Evolutionary conservation across 2,329 filamentous ascomycete species (phyloP), one percentile per base, ranked within the genome.

Genomic region (Leptographium radiaticola): DNA sequence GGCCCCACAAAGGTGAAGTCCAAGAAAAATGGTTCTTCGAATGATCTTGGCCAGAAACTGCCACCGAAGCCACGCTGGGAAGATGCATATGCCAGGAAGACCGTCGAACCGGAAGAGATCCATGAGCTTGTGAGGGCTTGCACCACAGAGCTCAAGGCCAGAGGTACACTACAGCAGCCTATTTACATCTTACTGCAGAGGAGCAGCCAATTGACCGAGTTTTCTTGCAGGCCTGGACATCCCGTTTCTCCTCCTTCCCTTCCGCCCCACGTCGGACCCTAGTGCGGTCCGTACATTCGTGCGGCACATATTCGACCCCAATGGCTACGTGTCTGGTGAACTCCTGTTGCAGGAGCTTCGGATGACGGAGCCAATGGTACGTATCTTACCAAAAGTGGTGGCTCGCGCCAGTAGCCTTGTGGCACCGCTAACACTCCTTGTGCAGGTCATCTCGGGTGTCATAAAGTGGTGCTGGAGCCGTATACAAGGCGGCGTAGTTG

Each of bases 401-500:
- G 44, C 30, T 39, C 25, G 30, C 36, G 20, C 44, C 12, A 20
- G 20, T n/a, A 2, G 10, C 2, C 13, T 18, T 36, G 34, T 48
- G 2, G 31, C 25, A 40, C 33, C 9, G 18, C 51, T 52, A 31
- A 52, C 38, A 31, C 7, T 13, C 36, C 49, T 20, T 47, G 25
- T 42, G 34, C 58, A 95, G 89, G 89, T 95, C 54, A 79, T 98
- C 53, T 90, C 89, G 59, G 93, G 90, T 62, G 89, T 96, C 44
- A 76, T 93, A 59, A 98, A 97, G 74, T 98, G 93, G 93, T 97
- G 91, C 69, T 98, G 93, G 93, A 90, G 88, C 67, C 82, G 93
- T 70, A 74, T 98, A 51, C 81, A 86, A 44, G 89, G 89, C 56
- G 93, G 93, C 63, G 83, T 98, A 15, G 90, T 98, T 39, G 89